Percentiles rank a stretch among this genome's conserved stretches.
Conservation (phyloP, 352 stramenopile species). For the Globisporangium viniferum region DNA sequence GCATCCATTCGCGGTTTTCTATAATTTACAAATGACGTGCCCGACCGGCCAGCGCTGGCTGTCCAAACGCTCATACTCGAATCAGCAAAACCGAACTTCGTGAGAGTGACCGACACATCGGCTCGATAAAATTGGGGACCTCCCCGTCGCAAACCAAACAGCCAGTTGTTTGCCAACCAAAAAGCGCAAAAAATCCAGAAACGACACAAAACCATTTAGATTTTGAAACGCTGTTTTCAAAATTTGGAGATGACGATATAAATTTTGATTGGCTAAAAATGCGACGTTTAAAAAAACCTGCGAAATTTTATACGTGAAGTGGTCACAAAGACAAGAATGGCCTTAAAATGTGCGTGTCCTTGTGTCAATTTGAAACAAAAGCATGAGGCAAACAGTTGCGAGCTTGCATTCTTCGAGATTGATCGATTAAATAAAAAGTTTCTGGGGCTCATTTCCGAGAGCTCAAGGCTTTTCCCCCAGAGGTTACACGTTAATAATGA, state of each 20-base stretch:
- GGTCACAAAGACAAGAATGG: background rate
- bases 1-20: background rate
- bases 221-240: background rate
- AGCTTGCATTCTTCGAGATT: background rate
- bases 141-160: background rate
- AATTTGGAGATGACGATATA: background rate
- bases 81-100: background rate
- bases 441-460: background rate
- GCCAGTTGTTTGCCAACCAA: background rate
- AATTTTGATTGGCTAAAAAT: background rate
- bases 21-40: background rate
- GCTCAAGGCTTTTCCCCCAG: no score
- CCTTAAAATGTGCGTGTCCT: background rate
- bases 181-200: background rate
- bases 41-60: background rate
- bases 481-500: no score
- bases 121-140: background rate
- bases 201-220: background rate
- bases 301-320: background rate
- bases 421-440: background rate
- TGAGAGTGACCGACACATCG: background rate
- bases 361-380: background rate
- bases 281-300: background rate
- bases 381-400: background rate
- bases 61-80: background rate